Base-by-base conservation (phyloP, 441 rosid species). In the Sinapis alba region DNA sequence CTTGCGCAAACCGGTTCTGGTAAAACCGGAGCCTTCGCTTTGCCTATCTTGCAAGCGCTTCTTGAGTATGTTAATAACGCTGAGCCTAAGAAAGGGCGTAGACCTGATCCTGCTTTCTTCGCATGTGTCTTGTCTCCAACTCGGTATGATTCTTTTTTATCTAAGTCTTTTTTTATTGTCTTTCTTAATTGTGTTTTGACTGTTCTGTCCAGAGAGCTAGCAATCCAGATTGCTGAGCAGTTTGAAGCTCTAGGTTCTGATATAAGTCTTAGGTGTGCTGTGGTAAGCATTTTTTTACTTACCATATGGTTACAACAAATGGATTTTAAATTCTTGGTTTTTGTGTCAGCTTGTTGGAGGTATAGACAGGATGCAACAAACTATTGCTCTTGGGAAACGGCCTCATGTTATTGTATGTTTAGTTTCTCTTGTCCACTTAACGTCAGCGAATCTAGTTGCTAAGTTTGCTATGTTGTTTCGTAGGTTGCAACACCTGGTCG, bases 401-500 rank as follows among this genome's bases (percentile, higher is more conserved):
- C 98, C 99, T 15, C 97, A 96, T 58, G 78, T 93, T 75, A 83
- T 93, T 78, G 98, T 93, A 82, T 81, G 96, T n/a, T 81, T 79
- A 8, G 15, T 21, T 54, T 53, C 70, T 38, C 47, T 38, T 41
- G 6, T 65, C 50, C 13, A 23, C 56, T 28, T 18, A 19, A 62
- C 1, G 47, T 36, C 38, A n/a, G n/a, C n/a, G n/a, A n/a, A n/a
- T 24, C 27, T 24, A 21, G 65, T 54, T 0, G 72, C 62, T 73
- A 62, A 73, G 18, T 54, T 15, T 62, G 15, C 7, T 9, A 6
- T 78, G 27, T 24, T 24, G 27, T 24, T 24, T 24, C 27, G 4
- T 69, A 93, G 99, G 97, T 93, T 82, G 99, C 84, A 21, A 96
- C 98, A 8, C 99, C 97, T 65, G 98, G 98, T 56, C 97, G 97